Conservation (phyloP, 1,284 basidiomycete genomes). For the Fomitiporia mediterranea region DNA sequence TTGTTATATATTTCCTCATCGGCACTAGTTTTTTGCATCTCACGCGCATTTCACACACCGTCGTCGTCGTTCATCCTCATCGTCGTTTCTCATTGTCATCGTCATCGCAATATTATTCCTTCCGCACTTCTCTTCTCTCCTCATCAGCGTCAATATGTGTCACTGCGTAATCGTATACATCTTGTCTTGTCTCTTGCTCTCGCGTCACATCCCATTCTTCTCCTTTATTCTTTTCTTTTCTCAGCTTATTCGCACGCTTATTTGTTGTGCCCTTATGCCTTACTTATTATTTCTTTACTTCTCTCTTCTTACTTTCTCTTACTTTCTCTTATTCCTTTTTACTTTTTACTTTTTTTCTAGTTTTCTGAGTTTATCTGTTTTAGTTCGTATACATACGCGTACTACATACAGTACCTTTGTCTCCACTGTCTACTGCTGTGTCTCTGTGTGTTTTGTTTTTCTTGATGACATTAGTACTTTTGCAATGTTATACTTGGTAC, state of each 20-base stretch:
- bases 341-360: slow-evolving; percentile 7
- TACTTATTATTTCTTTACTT: slow-evolving; percentile 17
- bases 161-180: too few species aligned
- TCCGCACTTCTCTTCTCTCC: slow-evolving; percentile 16
- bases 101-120: slow-evolving; percentile 9
- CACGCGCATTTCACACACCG: background rate
- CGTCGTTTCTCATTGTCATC: slow-evolving; percentile 11
- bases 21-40: background rate
- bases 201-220: slow-evolving; percentile 6
- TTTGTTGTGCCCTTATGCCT: slow-evolving; percentile 9
- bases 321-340: background rate
- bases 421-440: too few species aligned
- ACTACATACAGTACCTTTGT: too few species aligned
- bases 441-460: too few species aligned
- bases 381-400: too few species aligned
- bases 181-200: too few species aligned
- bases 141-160: too few species aligned
- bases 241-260: too few species aligned
- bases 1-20: too few species aligned
- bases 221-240: slow-evolving; percentile 23
- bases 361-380: background rate
- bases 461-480: too few species aligned
- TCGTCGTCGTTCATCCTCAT: slow-evolving; percentile 1
- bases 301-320: slow-evolving; percentile 9
- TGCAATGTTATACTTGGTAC: too few species aligned